Percentiles rank a stretch among this genome's conserved stretches.
Conservation (phyloP, 2,329 filamentous ascomycete species). For the Orbilia quercus region DNA sequence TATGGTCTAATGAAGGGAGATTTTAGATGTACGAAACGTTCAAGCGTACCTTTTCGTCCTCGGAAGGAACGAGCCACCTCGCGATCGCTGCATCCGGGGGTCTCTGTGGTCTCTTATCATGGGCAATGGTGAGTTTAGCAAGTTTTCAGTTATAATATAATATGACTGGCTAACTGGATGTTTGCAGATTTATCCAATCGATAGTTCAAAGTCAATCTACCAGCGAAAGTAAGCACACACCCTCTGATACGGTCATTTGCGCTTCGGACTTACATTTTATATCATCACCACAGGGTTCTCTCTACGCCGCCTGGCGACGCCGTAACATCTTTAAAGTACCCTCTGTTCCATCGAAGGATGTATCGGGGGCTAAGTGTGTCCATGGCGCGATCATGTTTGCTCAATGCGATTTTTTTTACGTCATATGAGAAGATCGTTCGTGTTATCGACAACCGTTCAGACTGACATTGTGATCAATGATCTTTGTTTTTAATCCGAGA, state of each 20-base stretch:
- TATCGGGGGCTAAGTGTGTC: constrained; percentile 86
- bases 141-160: neutral
- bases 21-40: constrained; percentile 79
- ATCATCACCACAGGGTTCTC: constrained; percentile 28
- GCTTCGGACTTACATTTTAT: constrained; percentile 57
- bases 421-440: constrained; percentile 82
- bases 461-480: constrained; percentile 6
- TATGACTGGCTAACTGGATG: constrained; percentile 6
- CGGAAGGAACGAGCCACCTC: constrained; percentile 78
- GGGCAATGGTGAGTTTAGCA: constrained; percentile 69
- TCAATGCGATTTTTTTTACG: constrained; percentile 91
- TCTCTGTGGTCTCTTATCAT: constrained; percentile 83
- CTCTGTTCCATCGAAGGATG: constrained; percentile 81
- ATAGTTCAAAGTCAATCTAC: constrained; percentile 66
- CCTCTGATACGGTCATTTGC: neutral
- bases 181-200: constrained; percentile 66
- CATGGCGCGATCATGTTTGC: constrained; percentile 81
- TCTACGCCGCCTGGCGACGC: constrained; percentile 49
- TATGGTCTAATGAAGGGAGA: neutral
- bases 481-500: neutral
- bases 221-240: constrained; percentile 68
- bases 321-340: constrained; percentile 72
- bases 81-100: constrained; percentile 82
- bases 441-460: constrained; percentile 55
- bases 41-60: constrained; percentile 82